Evolutionary conservation across 2,329 filamentous ascomycete species (phyloP), one percentile per base, ranked within the genome.

Genomic region (Monilinia polystroma): DNA sequence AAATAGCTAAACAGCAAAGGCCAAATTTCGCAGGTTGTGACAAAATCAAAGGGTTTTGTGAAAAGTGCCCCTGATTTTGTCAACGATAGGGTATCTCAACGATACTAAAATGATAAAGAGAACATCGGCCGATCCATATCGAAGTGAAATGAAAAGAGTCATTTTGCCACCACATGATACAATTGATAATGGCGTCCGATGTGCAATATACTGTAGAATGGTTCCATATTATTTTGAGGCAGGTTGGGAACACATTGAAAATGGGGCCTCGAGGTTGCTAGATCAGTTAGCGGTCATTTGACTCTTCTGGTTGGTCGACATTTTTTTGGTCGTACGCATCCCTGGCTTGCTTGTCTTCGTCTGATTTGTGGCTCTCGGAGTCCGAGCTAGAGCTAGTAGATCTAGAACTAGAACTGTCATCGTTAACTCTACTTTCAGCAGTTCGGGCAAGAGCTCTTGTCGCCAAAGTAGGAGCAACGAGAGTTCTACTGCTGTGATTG

Each of bases 401-500:
- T 38, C 51, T 62, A 26, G 58, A 62, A 23, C 58, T 62, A 41
- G 45, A 51, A 45, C 60, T 67, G 29, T 67, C 66, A 35, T 64
- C 65, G 32, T 67, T 52, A 12, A 55, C 20, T 29, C 32, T 38
- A 43, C 68, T 66, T 57, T 71, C 71, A 45, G 64, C 54, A 29
- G 67, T 64, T 32, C 69, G 68, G 7, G 59, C 43, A n/a, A 70
- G 64, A 53, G 66, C 69, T 63, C 67, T 67, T 23, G 67, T 68
- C n/a, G 69, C 67, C 54, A 70, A 53, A 68, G 49, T 70, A 35
- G 70, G 56, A 41, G 41, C 59, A 23, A 64, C 67, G 12, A 71
- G 62, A 18, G 66, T 72, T 23, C 55, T 68, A 26, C 59, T 66
- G 26, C 68, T 72, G 47, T 68, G 68, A 51, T 67, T 70, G 26